Conservation (phyloP, 306 rosid genomes). For the Lablab purpureus region DNA sequence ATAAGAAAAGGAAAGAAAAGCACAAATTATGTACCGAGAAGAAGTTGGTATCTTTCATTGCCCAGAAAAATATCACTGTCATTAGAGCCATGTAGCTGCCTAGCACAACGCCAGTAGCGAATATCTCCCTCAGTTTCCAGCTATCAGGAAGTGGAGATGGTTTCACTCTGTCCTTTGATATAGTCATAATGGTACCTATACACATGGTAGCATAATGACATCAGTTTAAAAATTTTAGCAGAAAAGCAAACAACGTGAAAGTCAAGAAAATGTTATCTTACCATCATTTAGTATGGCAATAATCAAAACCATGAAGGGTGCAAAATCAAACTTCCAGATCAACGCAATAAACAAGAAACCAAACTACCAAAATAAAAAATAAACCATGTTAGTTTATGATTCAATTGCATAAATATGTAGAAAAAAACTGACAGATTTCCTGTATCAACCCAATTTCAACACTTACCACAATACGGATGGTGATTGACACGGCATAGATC, state of each 20-base stretch:
- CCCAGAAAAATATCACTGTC: slow-evolving; percentile 95
- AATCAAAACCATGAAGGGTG: slow-evolving; percentile 97
- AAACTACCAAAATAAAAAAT: slow-evolving; percentile 62
- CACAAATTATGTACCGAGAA: slow-evolving; percentile 63
- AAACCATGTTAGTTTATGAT: slow-evolving; percentile 27
- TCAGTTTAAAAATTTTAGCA: slow-evolving; percentile 33
- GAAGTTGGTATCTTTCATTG: slow-evolving; percentile 66
- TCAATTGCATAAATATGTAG: not conserved
- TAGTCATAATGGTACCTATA: slow-evolving; percentile 93
- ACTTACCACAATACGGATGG: slow-evolving; percentile 97
- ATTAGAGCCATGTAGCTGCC: slow-evolving; percentile 94
- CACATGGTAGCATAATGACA: slow-evolving; percentile 23
- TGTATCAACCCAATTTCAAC: not conserved
- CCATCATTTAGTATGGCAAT: slow-evolving; percentile 95
- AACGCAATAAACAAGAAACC: slow-evolving; percentile 92
- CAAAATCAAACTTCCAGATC: slow-evolving; percentile 94
- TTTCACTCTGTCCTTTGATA: slow-evolving; percentile 93
- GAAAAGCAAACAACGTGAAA: slow-evolving; percentile 9
- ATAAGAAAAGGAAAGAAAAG: not conserved
- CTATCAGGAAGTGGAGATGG: slow-evolving; percentile 94
- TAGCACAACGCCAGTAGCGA: slow-evolving; percentile 90
- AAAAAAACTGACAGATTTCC: not conserved
- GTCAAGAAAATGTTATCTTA: slow-evolving; percentile 45
- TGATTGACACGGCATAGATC: slow-evolving; percentile 97
- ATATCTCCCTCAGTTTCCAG: slow-evolving; percentile 93